phyloP scores from a whole-genome alignment of 2,329 filamentous ascomycete genomes.

The Sarocladium brachiariae region DNA sequence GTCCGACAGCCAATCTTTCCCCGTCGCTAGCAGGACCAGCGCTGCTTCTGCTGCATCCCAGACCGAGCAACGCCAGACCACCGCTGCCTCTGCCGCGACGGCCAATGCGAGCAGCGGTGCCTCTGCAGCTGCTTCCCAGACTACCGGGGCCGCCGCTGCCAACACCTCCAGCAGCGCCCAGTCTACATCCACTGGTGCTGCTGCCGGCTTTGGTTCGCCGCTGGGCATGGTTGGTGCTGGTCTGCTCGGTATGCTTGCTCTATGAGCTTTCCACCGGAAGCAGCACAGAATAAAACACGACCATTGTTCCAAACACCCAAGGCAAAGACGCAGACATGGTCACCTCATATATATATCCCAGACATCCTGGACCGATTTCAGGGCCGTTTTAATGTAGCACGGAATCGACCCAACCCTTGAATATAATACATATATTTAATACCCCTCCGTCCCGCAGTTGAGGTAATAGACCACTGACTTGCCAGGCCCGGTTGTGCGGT shows the following conservation, averaged over 20 bases:
- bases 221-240: slow-evolving; percentile 8
- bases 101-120: too few species aligned
- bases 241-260: neutral
- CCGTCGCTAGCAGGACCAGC: neutral
- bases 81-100: neutral
- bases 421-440: too few species aligned
- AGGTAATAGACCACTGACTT: too few species aligned
- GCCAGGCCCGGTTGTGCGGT: too few species aligned
- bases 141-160: neutral
- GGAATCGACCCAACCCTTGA: too few species aligned
- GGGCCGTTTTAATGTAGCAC: too few species aligned
- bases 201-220: slow-evolving; percentile 4
- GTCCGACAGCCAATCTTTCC: neutral
- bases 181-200: slow-evolving; percentile 6
- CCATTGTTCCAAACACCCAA: too few species aligned
- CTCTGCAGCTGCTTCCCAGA: slow-evolving; percentile 9
- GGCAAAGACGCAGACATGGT: too few species aligned
- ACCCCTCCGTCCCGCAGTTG: too few species aligned
- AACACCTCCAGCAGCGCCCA: neutral
- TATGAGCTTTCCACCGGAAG: neutral
- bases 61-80: neutral
- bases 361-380: too few species aligned
- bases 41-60: neutral
- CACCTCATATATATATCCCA: too few species aligned
- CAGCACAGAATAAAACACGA: too few species aligned